Evolutionary conservation across 2,329 filamentous ascomycete genomes (phyloP).

Genomic region (Trichophaea hybrida): DNA sequence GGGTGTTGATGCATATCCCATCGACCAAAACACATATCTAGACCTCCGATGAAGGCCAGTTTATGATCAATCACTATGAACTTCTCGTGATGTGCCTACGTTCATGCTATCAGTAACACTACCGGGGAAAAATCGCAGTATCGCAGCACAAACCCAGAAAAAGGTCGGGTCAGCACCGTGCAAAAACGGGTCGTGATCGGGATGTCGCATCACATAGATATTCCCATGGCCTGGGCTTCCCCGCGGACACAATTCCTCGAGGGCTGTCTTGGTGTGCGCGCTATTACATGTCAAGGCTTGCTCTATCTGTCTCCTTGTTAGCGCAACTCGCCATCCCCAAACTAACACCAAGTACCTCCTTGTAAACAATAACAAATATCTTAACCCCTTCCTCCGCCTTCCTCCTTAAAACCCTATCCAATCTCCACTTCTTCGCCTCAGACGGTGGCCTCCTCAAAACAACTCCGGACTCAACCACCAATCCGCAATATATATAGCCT

Average conservation of each 20-base stretch:
- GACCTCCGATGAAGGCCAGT: constrained; percentile 79
- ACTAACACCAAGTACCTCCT: constrained; percentile 46
- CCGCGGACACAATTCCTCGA: constrained; percentile 64
- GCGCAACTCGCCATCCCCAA: constrained; percentile 32
- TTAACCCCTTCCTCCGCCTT: constrained; percentile 85
- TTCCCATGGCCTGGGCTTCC: constrained; percentile 73
- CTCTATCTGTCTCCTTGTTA: constrained; percentile 37
- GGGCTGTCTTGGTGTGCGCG: constrained; percentile 75
- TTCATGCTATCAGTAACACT: not conserved
- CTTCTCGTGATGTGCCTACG: constrained; percentile 81
- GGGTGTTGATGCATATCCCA: constrained; percentile 83
- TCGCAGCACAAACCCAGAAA: constrained; percentile 49
- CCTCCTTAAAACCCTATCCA: constrained; percentile 77
- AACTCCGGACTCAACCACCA: constrained; percentile 93
- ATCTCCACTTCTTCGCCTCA: constrained; percentile 58
- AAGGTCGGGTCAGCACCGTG: constrained; percentile 93
- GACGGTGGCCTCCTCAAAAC: constrained; percentile 75
- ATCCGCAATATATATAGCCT: constrained; percentile 89
- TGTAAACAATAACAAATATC: constrained; percentile 86
- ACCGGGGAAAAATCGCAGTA: not conserved
- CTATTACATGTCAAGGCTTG: constrained; percentile 83
- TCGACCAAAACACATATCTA: constrained; percentile 89
- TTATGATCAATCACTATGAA: constrained; percentile 90
- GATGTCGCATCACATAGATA: constrained; percentile 77
- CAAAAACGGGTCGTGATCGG: constrained; percentile 87